Evolutionary conservation across 208 protist species (phyloP).

Genomic region (Strigomonas culicis): DNA sequence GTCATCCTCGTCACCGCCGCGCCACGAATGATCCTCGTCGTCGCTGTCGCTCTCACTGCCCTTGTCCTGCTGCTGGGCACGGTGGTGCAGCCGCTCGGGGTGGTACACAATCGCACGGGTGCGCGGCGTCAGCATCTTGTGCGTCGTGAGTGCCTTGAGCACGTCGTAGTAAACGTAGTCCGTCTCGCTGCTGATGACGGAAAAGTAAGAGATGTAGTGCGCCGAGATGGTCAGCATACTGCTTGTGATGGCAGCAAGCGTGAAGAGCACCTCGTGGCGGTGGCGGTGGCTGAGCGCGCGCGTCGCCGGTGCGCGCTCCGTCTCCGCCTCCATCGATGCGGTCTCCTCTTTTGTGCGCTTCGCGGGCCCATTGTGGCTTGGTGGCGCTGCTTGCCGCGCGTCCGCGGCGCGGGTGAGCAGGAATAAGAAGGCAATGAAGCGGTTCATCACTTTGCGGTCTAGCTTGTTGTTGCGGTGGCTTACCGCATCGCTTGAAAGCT

Average conservation of each 20-base stretch:
- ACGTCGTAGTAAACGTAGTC: constrained; percentile 71
- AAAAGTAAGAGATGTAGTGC: constrained; percentile 64
- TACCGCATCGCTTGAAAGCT: too few species aligned
- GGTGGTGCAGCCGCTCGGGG: constrained; percentile 6
- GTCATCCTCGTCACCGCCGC: not conserved
- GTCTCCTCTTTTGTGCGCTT: too few species aligned
- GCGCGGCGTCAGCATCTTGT: constrained; percentile 39
- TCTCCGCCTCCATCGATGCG: not conserved
- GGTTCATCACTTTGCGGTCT: constrained; percentile 3
- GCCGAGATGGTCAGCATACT: constrained; percentile 54
- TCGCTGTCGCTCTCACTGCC: not conserved
- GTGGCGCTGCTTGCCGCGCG: not conserved
- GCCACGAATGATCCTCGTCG: too few species aligned
- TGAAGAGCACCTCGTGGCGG: constrained; percentile 6
- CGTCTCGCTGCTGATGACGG: constrained; percentile 63
- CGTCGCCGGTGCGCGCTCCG: constrained; percentile 19
- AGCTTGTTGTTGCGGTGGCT: not conserved
- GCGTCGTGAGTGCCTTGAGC: constrained; percentile 45
- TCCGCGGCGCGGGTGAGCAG: constrained; percentile 8
- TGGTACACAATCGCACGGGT: constrained; percentile 42
- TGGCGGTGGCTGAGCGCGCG: constrained; percentile 4
- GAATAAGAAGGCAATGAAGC: constrained; percentile 6
- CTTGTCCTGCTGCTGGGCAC: not conserved
- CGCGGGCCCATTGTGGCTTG: not conserved
- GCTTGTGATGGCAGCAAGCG: constrained; percentile 48